Evolutionary conservation across 352 stramenopile species (phyloP).

Genomic region (Achlya hypogyna): DNA sequence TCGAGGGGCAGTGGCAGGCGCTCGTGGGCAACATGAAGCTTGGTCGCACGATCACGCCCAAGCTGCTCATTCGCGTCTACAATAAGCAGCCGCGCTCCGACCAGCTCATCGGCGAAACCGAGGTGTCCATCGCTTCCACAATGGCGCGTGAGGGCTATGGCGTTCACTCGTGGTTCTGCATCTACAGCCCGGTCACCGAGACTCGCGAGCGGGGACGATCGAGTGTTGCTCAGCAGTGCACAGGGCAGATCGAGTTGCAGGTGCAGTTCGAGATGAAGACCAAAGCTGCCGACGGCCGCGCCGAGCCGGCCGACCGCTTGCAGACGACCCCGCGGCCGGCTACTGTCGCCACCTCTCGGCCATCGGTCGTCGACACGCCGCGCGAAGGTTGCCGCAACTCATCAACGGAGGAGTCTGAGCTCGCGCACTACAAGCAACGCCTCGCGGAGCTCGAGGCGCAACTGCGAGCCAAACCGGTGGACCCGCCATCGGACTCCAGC

Average conservation of each 20-base stretch:
- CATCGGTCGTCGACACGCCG: no score
- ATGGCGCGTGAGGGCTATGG: slow-evolving; percentile 63
- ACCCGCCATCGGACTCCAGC: not conserved
- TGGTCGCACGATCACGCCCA: slow-evolving; percentile 49
- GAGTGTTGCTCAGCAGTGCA: slow-evolving; percentile 8
- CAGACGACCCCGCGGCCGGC: not conserved
- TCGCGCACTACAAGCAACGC: not conserved
- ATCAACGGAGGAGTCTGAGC: not conserved
- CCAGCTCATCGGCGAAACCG: slow-evolving; percentile 56
- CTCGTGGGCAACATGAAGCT: slow-evolving; percentile 48
- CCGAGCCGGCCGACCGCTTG: not conserved
- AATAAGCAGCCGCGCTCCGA: slow-evolving; percentile 63
- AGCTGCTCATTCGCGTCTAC: slow-evolving; percentile 46
- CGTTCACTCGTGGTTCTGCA: slow-evolving; percentile 49
- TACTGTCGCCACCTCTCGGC: not conserved
- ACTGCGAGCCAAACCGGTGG: not conserved
- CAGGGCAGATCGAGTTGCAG: slow-evolving; percentile 15
- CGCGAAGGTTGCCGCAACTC: not conserved
- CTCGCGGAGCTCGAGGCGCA: slow-evolving; percentile 11
- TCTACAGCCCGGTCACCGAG: slow-evolving; percentile 13
- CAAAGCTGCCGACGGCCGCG: not conserved
- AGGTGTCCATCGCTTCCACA: slow-evolving; percentile 60
- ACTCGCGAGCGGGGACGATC: not conserved
- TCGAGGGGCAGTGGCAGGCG: slow-evolving; percentile 41
- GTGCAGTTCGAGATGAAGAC: slow-evolving; percentile 18